Conservation (phyloP, 371 early-diverging fungal genomes). For the Sporodiniella umbellata region DNA sequence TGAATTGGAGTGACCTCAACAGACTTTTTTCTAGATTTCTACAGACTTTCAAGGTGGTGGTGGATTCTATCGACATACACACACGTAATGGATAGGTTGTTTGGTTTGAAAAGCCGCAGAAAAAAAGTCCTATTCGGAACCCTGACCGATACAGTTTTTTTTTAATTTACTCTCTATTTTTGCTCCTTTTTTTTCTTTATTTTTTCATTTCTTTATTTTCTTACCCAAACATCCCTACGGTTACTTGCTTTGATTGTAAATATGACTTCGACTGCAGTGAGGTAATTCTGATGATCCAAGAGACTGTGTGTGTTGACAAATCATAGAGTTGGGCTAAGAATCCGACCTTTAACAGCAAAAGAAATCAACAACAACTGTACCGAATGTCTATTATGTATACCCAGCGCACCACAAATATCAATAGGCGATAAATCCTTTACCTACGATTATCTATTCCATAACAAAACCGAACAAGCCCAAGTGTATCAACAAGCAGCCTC, state of each 20-base stretch:
- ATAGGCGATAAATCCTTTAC: conserved; percentile 79
- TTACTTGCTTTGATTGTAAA: neutral
- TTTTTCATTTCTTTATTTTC: neutral
- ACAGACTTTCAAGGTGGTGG: too few species aligned
- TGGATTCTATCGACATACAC: too few species aligned
- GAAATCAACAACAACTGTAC: conserved; percentile 70
- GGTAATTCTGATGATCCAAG: too few species aligned
- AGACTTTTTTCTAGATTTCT: too few species aligned
- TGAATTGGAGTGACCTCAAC: too few species aligned
- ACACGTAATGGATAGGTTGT: too few species aligned
- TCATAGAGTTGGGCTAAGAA: conserved; percentile 75
- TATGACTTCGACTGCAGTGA: conserved; percentile 42
- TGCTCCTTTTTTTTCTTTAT: conserved; percentile 4
- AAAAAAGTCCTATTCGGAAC: neutral
- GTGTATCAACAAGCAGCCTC: conserved; percentile 72
- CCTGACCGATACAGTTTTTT: conserved; percentile 1
- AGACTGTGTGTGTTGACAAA: neutral
- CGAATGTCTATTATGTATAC: conserved; percentile 71
- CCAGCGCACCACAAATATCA: conserved; percentile 63
- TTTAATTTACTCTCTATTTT: neutral
- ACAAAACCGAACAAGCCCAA: conserved; percentile 63
- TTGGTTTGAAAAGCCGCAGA: too few species aligned
- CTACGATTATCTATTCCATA: conserved; percentile 85
- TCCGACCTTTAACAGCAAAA: conserved; percentile 77
- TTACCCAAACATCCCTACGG: neutral